These are phyloP conservation scores for Periconia sp. DNA, from an alignment of 2,329 filamentous ascomycete species.

Conservation along the genomic window DNA sequence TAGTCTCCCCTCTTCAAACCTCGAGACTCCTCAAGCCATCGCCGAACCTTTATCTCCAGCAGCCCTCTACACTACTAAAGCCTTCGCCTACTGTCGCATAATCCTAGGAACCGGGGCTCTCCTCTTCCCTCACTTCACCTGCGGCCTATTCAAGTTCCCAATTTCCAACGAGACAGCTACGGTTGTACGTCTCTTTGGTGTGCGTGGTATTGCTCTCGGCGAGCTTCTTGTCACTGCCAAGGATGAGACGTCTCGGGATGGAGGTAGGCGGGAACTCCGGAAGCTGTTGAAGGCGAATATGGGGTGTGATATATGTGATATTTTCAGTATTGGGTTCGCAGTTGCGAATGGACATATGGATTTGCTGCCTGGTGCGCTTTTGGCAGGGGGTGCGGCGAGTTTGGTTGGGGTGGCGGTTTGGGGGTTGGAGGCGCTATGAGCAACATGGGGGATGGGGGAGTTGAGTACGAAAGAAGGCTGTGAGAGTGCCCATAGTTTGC, in stretches of 20 bases:
- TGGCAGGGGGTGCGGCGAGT: constrained; percentile 18
- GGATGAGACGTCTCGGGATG: too few relatives aligned
- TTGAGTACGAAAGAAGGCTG: too few relatives aligned
- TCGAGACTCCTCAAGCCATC: too few relatives aligned
- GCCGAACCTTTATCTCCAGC: too few relatives aligned
- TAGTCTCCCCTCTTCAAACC: too few relatives aligned
- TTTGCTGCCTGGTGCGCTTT: constrained; percentile 13
- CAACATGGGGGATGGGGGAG: too few relatives aligned
- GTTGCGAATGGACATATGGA: constrained; percentile 22
- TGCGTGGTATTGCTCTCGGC: constrained; percentile 23
- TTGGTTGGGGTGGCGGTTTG: constrained; percentile 18
- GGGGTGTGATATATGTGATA: constrained; percentile 21
- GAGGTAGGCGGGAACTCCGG: constrained; percentile 24
- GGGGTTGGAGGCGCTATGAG: too few relatives aligned
- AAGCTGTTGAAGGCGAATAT: constrained; percentile 25
- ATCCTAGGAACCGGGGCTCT: constrained; percentile 20
- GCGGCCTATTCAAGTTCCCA: constrained; percentile 17
- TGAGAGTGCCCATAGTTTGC: too few relatives aligned
- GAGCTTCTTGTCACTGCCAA: constrained; percentile 25
- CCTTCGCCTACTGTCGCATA: constrained; percentile 20
- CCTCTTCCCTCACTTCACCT: constrained; percentile 23
- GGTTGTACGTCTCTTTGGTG: constrained; percentile 25
- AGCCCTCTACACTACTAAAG: constrained; percentile 16
- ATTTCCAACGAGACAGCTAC: constrained; percentile 15
- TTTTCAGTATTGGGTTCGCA: constrained; percentile 18